Evolutionary conservation across 441 rosid genomes (phyloP).

Genomic region (Syzygium malaccense): DNA sequence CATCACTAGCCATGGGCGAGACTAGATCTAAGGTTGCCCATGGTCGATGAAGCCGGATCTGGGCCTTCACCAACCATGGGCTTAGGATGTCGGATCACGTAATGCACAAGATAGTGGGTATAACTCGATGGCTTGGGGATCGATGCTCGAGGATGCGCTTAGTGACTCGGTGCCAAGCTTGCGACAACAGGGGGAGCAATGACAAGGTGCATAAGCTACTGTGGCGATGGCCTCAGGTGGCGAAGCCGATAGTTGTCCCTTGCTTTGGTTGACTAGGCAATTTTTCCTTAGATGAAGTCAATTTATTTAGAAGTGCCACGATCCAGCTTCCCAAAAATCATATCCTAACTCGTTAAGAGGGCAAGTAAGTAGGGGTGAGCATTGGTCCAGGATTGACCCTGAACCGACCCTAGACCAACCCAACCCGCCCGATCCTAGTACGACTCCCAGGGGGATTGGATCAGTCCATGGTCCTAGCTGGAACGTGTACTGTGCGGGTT

Average conservation of each 20-base stretch:
- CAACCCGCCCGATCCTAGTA: no score
- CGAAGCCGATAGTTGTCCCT: neutral
- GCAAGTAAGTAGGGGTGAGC: no score
- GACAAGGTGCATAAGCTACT: neutral
- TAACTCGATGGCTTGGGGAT: neutral
- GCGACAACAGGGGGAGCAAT: neutral
- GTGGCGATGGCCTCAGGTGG: neutral
- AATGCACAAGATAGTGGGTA: neutral
- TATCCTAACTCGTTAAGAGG: neutral
- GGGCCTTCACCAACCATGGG: neutral
- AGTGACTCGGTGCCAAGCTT: neutral
- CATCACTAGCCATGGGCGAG: accelerated
- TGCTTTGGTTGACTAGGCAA: neutral
- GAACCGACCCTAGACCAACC: no score
- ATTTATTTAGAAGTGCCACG: neutral
- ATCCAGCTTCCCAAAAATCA: neutral
- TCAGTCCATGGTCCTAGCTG: no score
- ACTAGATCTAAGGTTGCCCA: neutral
- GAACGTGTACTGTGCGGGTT: no score
- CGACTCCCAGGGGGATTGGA: accelerated
- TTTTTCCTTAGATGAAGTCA: neutral
- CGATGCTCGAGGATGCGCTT: neutral
- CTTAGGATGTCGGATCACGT: accelerated
- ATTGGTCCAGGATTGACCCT: no score
- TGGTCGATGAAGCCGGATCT: neutral